Evolutionary conservation across 1,139 yeast species (phyloP).

Genomic region (Debaryomyces sp.): DNA sequence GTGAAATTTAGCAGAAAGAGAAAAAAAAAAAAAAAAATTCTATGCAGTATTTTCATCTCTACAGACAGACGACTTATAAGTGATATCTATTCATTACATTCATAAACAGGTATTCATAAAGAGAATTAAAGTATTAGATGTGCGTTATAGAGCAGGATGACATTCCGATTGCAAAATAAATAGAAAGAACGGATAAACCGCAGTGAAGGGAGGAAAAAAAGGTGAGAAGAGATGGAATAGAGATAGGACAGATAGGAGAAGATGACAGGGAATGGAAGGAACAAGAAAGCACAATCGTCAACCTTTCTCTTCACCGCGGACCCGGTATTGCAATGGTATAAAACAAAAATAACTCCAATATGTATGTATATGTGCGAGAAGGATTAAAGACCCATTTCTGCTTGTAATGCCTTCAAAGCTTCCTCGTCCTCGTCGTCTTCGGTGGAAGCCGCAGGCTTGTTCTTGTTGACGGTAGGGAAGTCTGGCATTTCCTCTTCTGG

Average conservation of each 20-base stretch:
- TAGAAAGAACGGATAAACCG: neutral
- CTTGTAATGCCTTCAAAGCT: conserved; percentile 85
- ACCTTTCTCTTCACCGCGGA: neutral
- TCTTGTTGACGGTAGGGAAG: conserved; percentile 49
- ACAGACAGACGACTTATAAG: neutral
- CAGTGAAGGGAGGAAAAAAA: neutral
- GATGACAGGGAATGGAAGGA: neutral
- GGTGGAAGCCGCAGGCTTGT: conserved; percentile 41
- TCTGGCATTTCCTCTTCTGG: conserved; percentile 42
- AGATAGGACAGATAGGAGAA: neutral
- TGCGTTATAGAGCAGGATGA: neutral
- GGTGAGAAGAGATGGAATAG: neutral
- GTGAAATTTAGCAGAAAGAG: neutral
- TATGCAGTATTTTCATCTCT: conserved; percentile 1
- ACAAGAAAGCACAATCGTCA: neutral
- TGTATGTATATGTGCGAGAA: neutral
- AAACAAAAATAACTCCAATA: conserved; percentile 2
- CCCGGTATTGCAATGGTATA: conserved; percentile 1
- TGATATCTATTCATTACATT: conserved; percentile 7
- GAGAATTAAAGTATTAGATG: conserved; percentile 5
- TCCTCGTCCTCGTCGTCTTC: conserved; percentile 90
- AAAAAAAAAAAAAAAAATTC: conserved; percentile 3
- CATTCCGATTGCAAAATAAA: neutral
- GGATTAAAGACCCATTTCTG: conserved; percentile 85
- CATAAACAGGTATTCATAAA: conserved; percentile 3